Conservation (phyloP, 2,329 filamentous ascomycete genomes). For the Aaosphaeria pasadenensis region DNA sequence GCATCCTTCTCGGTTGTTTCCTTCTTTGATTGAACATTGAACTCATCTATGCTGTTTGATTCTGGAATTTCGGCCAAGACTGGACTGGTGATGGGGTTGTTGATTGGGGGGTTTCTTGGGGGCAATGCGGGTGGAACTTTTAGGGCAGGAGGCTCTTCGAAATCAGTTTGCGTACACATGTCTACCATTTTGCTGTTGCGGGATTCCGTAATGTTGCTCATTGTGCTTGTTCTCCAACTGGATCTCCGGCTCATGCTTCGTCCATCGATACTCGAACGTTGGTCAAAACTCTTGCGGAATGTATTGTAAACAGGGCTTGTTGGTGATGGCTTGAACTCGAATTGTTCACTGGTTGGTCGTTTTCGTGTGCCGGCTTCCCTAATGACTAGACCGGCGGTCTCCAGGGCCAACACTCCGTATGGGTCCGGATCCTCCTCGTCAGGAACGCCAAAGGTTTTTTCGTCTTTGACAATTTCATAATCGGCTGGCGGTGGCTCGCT, state of each 20-base stretch:
- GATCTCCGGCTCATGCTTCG: slow-evolving; percentile 52
- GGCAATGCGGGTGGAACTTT: slow-evolving; percentile 23
- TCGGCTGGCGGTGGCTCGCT: slow-evolving; percentile 75
- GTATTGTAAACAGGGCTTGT: slow-evolving; percentile 67
- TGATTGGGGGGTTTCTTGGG: slow-evolving; percentile 7
- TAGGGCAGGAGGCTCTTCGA: slow-evolving; percentile 31
- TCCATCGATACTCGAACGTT: slow-evolving; percentile 55
- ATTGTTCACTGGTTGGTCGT: slow-evolving; percentile 72
- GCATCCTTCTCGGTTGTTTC: slow-evolving; percentile 5
- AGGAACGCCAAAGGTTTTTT: slow-evolving; percentile 71
- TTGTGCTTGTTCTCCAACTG: slow-evolving; percentile 70
- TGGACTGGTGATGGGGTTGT: slow-evolving; percentile 18
- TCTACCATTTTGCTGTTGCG: slow-evolving; percentile 69
- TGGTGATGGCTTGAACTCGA: slow-evolving; percentile 76
- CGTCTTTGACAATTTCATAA: slow-evolving; percentile 51
- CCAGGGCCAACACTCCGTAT: slow-evolving; percentile 85
- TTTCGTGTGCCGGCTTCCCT: slow-evolving; percentile 79
- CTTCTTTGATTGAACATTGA: neutral
- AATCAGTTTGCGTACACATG: slow-evolving; percentile 59
- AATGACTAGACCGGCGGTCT: slow-evolving; percentile 85
- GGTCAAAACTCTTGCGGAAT: slow-evolving; percentile 66
- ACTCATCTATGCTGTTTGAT: slow-evolving; percentile 13
- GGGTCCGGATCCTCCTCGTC: slow-evolving; percentile 82
- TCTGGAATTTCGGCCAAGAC: slow-evolving; percentile 37
- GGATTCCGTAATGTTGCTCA: slow-evolving; percentile 57